Evolutionary conservation across 257 asterid species (phyloP), one percentile per base, ranked within the genome.

Genomic region (Sherardia arvensis): DNA sequence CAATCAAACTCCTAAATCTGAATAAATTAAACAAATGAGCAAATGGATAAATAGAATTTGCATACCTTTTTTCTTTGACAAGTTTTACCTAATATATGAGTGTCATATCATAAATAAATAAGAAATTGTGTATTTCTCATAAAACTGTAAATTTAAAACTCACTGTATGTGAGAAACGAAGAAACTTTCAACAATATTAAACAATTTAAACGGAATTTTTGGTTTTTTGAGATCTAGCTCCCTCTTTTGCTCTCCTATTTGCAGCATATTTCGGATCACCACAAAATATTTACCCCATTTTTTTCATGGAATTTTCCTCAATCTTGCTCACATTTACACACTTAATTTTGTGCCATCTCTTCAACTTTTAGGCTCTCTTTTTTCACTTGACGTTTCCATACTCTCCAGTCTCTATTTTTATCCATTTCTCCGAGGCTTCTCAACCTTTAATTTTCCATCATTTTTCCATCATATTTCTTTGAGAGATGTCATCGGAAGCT

Each of bases 231-330:
- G 17, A 38, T 38, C 47, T 5, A 38, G 47, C 4, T 18, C 20
- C 11, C 29, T 45, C 58, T 14, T 14, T 51, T 55, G 45, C 40
- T 21, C 61, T 14, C 65, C 23, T 9, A 32, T 20, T 2, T 67
- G 70, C 64, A 59, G 30, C 58, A 54, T 12, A 26, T 61, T 28
- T 40, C 78, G 80, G 80, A 80, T 77, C 82, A 71, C 82, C 85
- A 66, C 85, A 74, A 25, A 73, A 76, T 69, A 53, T 25, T 53
- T 61, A 43, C 21, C 34, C 72, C 83, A 59, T 33, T 47, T 21
- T 38, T 21, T 59, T 29, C 28, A 47, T 34, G 10, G 30, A n/a
- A 21, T 33, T 22, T 65, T 69, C 59, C 66, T 45, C 53, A 33
- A 49, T 55, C 64, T 20, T 51, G 48, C 32, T 38, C 20, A 33